Percentiles rank a stretch among this genome's conserved stretches.
Conservation (phyloP, 441 rosid species). For the Gossypium schwendimanii region DNA sequence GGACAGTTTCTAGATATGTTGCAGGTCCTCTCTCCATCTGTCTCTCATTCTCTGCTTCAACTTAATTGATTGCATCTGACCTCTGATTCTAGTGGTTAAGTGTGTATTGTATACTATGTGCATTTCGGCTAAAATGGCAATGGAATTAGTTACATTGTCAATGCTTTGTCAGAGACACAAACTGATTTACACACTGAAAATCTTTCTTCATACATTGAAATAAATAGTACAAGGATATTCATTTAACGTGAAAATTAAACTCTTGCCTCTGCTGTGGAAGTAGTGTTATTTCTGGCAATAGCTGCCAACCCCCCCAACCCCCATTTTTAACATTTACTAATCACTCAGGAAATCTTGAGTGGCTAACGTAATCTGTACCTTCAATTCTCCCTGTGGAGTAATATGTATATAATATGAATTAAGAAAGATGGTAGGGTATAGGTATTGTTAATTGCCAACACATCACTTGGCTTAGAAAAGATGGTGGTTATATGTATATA, state of each 20-base stretch:
- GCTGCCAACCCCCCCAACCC: neutral
- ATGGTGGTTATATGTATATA: neutral
- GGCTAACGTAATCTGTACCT: neutral
- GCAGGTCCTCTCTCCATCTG: neutral
- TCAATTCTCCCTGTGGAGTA: neutral
- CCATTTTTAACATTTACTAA: neutral
- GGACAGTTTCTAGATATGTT: neutral
- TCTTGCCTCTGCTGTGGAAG: neutral
- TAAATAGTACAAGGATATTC: conserved; percentile 1
- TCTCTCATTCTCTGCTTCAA: neutral
- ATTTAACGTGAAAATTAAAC: neutral
- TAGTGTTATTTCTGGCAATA: neutral
- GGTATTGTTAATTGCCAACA: conserved; percentile 4
- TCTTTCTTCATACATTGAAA: conserved; percentile 9
- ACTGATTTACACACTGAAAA: conserved; percentile 5
- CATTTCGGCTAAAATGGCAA: too few species aligned
- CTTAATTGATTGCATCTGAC: neutral
- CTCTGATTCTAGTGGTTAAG: neutral
- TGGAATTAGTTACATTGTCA: neutral
- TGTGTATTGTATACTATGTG: neutral
- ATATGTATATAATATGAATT: neutral
- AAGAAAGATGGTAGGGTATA: neutral
- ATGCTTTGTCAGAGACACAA: neutral
- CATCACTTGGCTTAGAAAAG: neutral
- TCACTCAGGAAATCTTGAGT: neutral